phyloP scores from a whole-genome alignment of 192 early-diverging fungal genomes.

The Coemansia sp. region DNA sequence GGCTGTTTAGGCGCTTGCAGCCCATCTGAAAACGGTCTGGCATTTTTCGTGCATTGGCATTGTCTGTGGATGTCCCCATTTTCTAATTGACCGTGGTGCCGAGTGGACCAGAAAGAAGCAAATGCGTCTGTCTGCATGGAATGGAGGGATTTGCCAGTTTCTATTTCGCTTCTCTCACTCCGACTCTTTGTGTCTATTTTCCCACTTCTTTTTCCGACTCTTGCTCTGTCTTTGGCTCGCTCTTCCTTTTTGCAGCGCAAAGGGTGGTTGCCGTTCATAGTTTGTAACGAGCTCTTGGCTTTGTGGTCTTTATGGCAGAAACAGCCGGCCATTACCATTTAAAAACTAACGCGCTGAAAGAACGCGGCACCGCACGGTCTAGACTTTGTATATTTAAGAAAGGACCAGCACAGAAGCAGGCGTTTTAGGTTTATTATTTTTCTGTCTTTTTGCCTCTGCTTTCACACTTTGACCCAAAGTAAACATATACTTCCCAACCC shows the following conservation, averaged over 20 bases:
- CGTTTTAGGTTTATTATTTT: too few species aligned
- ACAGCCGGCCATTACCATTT: too few species aligned
- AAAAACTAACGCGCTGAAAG: too few species aligned
- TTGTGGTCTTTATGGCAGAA: not conserved
- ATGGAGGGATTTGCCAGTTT: not conserved
- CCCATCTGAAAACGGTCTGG: not conserved
- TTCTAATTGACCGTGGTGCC: not conserved
- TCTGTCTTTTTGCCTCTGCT: too few species aligned
- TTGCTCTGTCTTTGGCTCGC: not conserved
- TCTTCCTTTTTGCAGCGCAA: not conserved
- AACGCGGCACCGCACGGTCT: too few species aligned
- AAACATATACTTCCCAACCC: too few species aligned
- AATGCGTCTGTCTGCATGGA: not conserved
- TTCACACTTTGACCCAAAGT: too few species aligned
- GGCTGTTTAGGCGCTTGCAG: too few species aligned
- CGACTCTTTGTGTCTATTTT: not conserved
- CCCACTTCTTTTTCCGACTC: not conserved
- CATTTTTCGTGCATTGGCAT: not conserved
- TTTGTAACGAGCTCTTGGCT: not conserved
- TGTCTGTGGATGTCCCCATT: not conserved
- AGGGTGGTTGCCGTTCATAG: too few species aligned
- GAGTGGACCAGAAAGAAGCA: not conserved
- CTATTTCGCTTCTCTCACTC: not conserved
- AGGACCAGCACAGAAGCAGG: too few species aligned
- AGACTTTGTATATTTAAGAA: too few species aligned